These are phyloP conservation scores for Aspergillus sclerotialis DNA, from an alignment of 2,329 filamentous ascomycete genomes.

Conservation along the genomic window DNA sequence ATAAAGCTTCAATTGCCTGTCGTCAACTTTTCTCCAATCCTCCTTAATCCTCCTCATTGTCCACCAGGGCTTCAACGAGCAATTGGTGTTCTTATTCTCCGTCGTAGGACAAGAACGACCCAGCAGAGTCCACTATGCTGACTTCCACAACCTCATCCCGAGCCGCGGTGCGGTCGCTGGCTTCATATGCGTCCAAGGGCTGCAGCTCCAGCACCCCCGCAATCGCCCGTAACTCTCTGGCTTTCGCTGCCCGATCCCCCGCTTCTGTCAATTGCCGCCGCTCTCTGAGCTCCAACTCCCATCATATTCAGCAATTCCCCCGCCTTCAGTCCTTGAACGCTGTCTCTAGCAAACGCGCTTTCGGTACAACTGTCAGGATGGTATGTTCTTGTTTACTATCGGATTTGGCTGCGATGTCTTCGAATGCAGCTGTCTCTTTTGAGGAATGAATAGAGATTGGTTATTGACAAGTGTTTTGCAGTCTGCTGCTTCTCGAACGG, in stretches of 20 bases:
- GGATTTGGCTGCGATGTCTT: no score
- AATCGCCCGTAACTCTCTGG: constrained; percentile 22
- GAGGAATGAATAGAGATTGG: neutral
- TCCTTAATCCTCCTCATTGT: neutral
- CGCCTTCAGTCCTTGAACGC: constrained; percentile 28
- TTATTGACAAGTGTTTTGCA: constrained; percentile 12
- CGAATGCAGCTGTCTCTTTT: neutral
- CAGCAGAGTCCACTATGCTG: constrained; percentile 25
- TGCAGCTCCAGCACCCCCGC: constrained; percentile 26
- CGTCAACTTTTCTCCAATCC: neutral
- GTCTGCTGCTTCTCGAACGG: constrained; percentile 59
- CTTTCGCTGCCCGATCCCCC: constrained; percentile 24
- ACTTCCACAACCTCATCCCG: constrained; percentile 23
- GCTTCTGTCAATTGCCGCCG: constrained; percentile 18
- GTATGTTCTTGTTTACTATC: no score
- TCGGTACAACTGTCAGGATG: constrained; percentile 32
- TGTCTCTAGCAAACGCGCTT: constrained; percentile 26
- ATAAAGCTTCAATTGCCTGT: neutral
- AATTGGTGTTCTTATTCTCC: neutral
- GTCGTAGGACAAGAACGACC: constrained; percentile 3
- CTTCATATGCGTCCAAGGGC: constrained; percentile 17
- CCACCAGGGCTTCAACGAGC: no score
- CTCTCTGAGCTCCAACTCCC: constrained; percentile 25
- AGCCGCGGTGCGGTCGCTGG: constrained; percentile 32
- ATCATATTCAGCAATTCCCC: constrained; percentile 24